Evolutionary conservation across 164 flowering plant genomes (phyloP).

Genomic region (Cinnamomum chago): DNA sequence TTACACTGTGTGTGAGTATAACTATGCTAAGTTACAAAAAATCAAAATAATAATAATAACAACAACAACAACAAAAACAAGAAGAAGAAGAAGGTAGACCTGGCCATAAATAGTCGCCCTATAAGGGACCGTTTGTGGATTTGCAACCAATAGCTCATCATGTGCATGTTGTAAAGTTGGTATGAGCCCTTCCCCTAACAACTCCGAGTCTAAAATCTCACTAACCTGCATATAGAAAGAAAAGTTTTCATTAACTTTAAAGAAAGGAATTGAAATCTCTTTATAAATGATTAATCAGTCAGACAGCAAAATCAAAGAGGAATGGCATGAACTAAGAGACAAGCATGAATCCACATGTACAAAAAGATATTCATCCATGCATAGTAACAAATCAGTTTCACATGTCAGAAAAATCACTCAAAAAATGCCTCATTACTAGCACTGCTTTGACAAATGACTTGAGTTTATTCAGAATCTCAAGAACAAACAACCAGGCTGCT

Average conservation of each 20-base stretch:
- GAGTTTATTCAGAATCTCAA: too few species aligned
- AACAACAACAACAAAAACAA: background rate
- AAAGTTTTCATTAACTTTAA: background rate
- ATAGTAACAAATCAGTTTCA: background rate
- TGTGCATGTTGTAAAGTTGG: conserved; percentile 95
- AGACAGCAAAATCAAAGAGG: background rate
- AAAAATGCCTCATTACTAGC: background rate
- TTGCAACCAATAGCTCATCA: conserved; percentile 66
- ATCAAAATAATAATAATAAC: too few species aligned
- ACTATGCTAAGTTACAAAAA: too few species aligned
- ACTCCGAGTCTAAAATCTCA: conserved; percentile 98
- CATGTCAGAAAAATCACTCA: too few species aligned
- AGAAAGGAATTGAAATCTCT: background rate
- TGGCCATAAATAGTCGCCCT: conserved; percentile 79
- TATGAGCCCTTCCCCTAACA: conserved; percentile 91
- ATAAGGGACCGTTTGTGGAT: conserved; percentile 73
- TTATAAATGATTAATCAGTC: background rate
- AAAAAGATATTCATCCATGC: background rate
- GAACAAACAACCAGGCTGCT: background rate
- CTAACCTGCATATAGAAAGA: conserved; percentile 61
- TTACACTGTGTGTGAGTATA: too few species aligned
- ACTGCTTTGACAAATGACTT: background rate
- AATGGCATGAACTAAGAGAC: background rate
- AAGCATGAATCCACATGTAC: background rate
- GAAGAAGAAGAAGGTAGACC: conserved; percentile 33